Conservation (phyloP, 257 asterid genomes). For the Paraleonurus japonicus region DNA sequence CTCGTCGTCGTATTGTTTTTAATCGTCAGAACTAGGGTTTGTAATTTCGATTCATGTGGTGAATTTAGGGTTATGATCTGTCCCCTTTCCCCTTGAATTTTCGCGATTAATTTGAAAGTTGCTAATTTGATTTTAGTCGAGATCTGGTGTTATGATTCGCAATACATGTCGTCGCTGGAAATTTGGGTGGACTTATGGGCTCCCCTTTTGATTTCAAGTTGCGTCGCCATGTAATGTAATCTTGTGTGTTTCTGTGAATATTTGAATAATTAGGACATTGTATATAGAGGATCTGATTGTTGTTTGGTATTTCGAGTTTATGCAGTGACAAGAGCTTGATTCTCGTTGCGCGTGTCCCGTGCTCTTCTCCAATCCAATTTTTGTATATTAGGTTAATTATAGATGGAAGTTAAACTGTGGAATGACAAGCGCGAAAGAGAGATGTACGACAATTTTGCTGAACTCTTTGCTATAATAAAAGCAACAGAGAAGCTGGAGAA, state of each 20-base stretch:
- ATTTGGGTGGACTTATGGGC: background rate
- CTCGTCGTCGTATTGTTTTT: background rate
- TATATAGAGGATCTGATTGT: constrained; percentile 19
- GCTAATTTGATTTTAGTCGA: background rate
- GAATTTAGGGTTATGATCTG: constrained; percentile 8
- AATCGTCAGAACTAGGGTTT: background rate
- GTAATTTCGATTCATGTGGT: constrained; percentile 5
- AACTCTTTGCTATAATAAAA: constrained; percentile 84
- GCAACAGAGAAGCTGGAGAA: constrained; percentile 93
- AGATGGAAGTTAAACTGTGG: constrained; percentile 98
- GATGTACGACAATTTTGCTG: constrained; percentile 88
- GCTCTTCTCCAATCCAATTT: constrained; percentile 76
- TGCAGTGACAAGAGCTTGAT: constrained; percentile 41
- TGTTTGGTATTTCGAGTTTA: constrained; percentile 19
- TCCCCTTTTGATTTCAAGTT: background rate
- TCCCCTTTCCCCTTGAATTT: background rate
- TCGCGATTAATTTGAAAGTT: background rate
- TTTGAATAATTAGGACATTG: background rate
- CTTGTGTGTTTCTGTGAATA: background rate
- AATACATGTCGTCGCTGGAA: background rate
- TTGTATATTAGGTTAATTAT: background rate
- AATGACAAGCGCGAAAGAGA: constrained; percentile 96
- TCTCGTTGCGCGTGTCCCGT: constrained; percentile 96
- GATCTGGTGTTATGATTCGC: background rate
- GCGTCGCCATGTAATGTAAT: background rate